Percentiles rank a stretch among this genome's conserved stretches.
Evolutionary conservation across 2,329 filamentous ascomycete genomes (phyloP).

Genomic region (Diaporthe velutina): DNA sequence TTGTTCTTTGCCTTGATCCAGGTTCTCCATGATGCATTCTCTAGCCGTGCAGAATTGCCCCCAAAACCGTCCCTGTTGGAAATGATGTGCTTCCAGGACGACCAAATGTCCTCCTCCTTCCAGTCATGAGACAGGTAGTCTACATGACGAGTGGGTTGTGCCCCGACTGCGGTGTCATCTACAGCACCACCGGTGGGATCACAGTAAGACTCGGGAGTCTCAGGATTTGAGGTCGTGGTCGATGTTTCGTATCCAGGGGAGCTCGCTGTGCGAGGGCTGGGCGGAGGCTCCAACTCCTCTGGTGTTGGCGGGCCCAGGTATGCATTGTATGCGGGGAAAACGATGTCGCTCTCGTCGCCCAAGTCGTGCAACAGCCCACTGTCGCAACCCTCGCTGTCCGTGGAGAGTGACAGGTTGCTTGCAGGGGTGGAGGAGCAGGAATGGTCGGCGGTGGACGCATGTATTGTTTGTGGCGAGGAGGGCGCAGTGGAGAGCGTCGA

Average conservation of each 20-base stretch:
- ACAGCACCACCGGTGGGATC: constrained; percentile 68
- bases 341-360: constrained; percentile 56
- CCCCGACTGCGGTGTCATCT: constrained; percentile 83
- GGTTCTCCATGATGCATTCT: constrained; percentile 97
- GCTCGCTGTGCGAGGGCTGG: constrained; percentile 63
- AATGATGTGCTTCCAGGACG: constrained; percentile 94
- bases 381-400: constrained; percentile 62
- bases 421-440: constrained; percentile 74
- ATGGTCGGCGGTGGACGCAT: constrained; percentile 66
- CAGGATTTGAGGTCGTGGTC: constrained; percentile 65
- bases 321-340: constrained; percentile 38
- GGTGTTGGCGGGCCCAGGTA: constrained; percentile 47
- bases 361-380: constrained; percentile 55
- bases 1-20: constrained; percentile 95
- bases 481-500: constrained; percentile 66
- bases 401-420: constrained; percentile 72
- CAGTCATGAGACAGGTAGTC: constrained; percentile 95
- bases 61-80: constrained; percentile 80
- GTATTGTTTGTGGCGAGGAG: constrained; percentile 67
- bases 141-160: constrained; percentile 87
- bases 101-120: constrained; percentile 97
- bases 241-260: constrained; percentile 68
- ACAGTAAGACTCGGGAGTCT: constrained; percentile 62
- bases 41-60: constrained; percentile 83
- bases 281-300: constrained; percentile 64